Evolutionary conservation across 495 filamentous ascomycete genomes (phyloP), one percentile per base, ranked within the genome.

Genomic region (Penicillium roqueforti): DNA sequence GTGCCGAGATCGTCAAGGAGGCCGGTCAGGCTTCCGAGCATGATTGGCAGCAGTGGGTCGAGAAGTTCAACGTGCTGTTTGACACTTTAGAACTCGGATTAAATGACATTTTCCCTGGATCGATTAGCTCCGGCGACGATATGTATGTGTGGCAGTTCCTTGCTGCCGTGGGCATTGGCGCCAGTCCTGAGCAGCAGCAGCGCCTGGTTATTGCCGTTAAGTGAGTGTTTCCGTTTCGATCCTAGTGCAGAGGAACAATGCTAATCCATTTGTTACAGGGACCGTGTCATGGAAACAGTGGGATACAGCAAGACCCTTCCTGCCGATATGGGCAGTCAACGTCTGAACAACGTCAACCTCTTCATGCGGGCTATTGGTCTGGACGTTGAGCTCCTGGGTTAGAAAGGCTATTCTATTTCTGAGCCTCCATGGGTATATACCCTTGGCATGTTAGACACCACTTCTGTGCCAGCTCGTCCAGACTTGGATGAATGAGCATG

Each of bases 331-430:
- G 82, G 86, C 16, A 83, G 80, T 60, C 81, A 86, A 65, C 85
- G 91, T 51, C 77, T 95, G 42, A 85, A 85, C 53, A 92, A 96
- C 65, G 95, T 98, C 59, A 97, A 98, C 70, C 74, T 98, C 26
- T 98, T 98, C 68, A 97, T 98, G 92, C 83, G 90, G 57, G 93
- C 92, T 47, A 97, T 98, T 68, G 95, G 93, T 4, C 78, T 98
- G 60, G 95, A 97, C 76, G 93, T 98, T 31, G 93, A 96, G 61
- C 76, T 97, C 54, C 84, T 98, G 58, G 86, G 88, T 66, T 96
- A 71, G 66, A 47, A 28, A 18, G 29, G 39, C 41, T 18, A 44
- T 25, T n/a, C 44, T 37, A n/a, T 19, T 36, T 19, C 9, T 19
- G 13, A 52, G 19, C 36, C 19, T 40, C 19, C 36, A 18, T 28